A percentile compares a stretch with the other conserved stretches of the same genome.
phyloP scores from a whole-genome alignment of 495 filamentous ascomycete genomes.

The Parathielavia hyrcaniae region DNA sequence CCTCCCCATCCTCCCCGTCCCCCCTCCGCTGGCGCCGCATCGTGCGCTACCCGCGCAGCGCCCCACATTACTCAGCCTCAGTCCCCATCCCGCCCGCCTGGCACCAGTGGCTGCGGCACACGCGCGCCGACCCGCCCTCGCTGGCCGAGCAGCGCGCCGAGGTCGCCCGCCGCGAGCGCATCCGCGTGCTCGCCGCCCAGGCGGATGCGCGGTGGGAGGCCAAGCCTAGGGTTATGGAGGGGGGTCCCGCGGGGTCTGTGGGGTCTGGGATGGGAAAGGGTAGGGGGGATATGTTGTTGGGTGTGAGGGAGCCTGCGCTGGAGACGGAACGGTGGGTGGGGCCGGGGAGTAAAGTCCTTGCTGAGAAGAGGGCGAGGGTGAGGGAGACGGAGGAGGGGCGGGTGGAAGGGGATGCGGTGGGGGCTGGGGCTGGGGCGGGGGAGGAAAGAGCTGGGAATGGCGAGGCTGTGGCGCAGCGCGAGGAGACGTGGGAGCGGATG shows the following conservation, averaged over 20 bases:
- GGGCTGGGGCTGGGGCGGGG: neutral
- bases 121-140: conserved; percentile 61
- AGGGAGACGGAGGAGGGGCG: neutral
- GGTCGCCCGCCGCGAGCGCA: conserved; percentile 54
- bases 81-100: conserved; percentile 65
- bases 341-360: neutral
- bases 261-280: conserved; percentile 4
- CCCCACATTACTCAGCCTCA: conserved; percentile 65
- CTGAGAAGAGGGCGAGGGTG: neutral
- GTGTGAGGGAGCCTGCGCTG: conserved; percentile 4
- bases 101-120: conserved; percentile 95
- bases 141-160: conserved; percentile 71
- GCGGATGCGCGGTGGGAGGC: conserved; percentile 84
- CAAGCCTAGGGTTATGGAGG: conserved; percentile 48
- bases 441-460: neutral
- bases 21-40: conserved; percentile 50
- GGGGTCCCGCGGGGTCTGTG: neutral
- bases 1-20: conserved; percentile 19
- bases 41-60: conserved; percentile 56
- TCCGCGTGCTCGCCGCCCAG: conserved; percentile 67
- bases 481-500: conserved; percentile 29
- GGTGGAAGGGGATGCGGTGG: neutral
- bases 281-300: neutral
- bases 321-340: conserved; percentile 1
- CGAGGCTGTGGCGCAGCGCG: conserved; percentile 7